Evolutionary conservation across 345 rosid species (phyloP).

Genomic region (Rubroshorea leprosula): DNA sequence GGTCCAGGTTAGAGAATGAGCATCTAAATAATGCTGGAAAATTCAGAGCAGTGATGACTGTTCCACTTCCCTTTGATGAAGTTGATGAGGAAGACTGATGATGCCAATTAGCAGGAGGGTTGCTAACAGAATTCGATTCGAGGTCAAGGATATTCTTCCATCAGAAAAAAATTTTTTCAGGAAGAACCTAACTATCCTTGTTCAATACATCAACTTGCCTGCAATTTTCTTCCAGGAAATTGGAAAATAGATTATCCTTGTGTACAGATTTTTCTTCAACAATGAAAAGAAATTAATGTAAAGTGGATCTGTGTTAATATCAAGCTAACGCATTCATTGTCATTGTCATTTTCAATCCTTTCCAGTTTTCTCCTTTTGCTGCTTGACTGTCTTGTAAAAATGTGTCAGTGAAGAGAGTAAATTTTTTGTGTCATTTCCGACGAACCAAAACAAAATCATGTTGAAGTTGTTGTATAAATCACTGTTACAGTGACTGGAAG

Average conservation of each 20-base stretch:
- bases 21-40: constrained; percentile 98
- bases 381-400: too few species aligned
- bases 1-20: constrained; percentile 98
- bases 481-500: too few species aligned
- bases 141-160: constrained; percentile 11
- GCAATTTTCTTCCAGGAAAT: constrained; percentile 20
- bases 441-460: too few species aligned
- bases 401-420: too few species aligned
- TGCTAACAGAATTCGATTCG: constrained; percentile 31
- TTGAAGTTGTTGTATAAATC: too few species aligned
- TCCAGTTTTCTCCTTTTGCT: too few species aligned
- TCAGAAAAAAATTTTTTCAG: constrained; percentile 17
- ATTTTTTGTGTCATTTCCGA: too few species aligned
- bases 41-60: constrained; percentile 85
- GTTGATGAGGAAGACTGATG: constrained; percentile 76
- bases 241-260: constrained; percentile 27
- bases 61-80: constrained; percentile 96
- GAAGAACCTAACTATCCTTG: constrained; percentile 26
- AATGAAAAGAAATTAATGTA: constrained; percentile 20
- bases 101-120: constrained; percentile 34
- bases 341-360: too few species aligned
- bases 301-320: constrained; percentile 8
- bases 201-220: constrained; percentile 26
- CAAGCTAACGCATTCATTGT: constrained; percentile 1
- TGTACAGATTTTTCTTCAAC: constrained; percentile 27